A percentile compares a stretch with the other conserved stretches of the same genome.
Evolutionary conservation across 164 flowering plant species (phyloP).

Genomic region (Aristolochia californica): DNA sequence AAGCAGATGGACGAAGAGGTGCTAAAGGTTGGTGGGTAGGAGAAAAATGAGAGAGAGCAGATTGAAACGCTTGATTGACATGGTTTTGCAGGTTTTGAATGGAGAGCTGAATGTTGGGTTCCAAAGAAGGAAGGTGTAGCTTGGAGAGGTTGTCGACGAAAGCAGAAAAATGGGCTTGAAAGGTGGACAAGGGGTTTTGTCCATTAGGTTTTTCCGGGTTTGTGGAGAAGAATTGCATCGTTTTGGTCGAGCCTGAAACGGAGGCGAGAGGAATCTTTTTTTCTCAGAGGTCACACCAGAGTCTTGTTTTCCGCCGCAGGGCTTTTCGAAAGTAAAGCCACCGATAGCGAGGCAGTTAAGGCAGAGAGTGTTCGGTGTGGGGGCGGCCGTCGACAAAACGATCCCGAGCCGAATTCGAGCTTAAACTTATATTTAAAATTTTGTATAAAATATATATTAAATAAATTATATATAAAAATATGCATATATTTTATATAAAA

Average conservation of each 20-base stretch:
- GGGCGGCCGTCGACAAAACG: too few species aligned
- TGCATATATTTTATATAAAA: too few species aligned
- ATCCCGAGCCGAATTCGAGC: too few species aligned
- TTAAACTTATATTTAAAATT: too few species aligned
- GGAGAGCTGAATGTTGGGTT: constrained; percentile 21
- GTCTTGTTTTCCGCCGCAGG: too few species aligned
- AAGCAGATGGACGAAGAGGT: neutral
- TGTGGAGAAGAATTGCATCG: neutral
- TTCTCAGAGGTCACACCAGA: too few species aligned
- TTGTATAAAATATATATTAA: too few species aligned
- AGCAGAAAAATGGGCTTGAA: constrained; percentile 28
- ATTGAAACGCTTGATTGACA: constrained; percentile 18
- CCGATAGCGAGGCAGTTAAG: too few species aligned
- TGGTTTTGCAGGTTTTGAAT: constrained; percentile 19
- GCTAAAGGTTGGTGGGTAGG: constrained; percentile 1
- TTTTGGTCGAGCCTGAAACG: neutral
- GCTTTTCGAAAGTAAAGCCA: too few species aligned
- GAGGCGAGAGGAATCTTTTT: neutral
- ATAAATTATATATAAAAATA: too few species aligned
- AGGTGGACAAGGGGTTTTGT: constrained; percentile 17
- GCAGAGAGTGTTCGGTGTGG: too few species aligned
- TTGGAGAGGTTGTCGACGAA: constrained; percentile 26
- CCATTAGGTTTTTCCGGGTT: constrained; percentile 16
- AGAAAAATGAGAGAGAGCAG: constrained; percentile 8
- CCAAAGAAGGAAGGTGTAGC: constrained; percentile 5